Evolutionary conservation across 1,139 yeast species (phyloP), one percentile per base, ranked within the genome.

Genomic region (Yamadazyma dendronema): DNA sequence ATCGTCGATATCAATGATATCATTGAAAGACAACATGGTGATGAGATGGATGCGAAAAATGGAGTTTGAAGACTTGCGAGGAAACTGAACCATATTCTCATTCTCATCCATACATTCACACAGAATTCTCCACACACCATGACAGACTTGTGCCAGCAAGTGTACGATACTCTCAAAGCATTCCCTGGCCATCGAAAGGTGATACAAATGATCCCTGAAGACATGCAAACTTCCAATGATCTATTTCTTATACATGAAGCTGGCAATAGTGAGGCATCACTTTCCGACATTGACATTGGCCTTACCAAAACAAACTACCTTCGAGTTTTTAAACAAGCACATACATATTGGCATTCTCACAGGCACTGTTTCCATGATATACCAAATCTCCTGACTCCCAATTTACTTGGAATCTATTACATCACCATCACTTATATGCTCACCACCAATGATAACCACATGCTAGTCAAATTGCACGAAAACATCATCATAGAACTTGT

Each of bases 361-460:
- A n/a, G 31, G 14, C n/a, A 12, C 12, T n/a, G 17, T 4, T 6
- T 9, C 12, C 9, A 12, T 3, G 24, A 28, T 8, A 6, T 30
- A 8, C 11, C 5, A 10, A 8, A 29, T 11, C 5, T 35, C 11
- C 13, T 21, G 9, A 14, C 19, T 1, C 29, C 32, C 2, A 22
- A 33, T 6, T 30, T 43, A 13, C 34, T 38, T 36, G 41, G 46
- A 2, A 12, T 47, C 19, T 56, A 53, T 31, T 41, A 41, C 27
- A 58, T 62, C 53, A 63, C 73, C 0, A 41, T 65, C 24, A 67
- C 72, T 1, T 61, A 56, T 37, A 46, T 71, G 32, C 41, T 64
- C 14, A 67, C 74, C 10, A 67, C 75, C 14, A 65, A 68, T 43
- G 77, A 70, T 39, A 60, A 68, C 49, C 68, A 66, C 40, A 61